A percentile compares a stretch with the other conserved stretches of the same genome.
phyloP scores from a whole-genome alignment of 2,329 filamentous ascomycete species.

The Stemphylium lycopersici region DNA sequence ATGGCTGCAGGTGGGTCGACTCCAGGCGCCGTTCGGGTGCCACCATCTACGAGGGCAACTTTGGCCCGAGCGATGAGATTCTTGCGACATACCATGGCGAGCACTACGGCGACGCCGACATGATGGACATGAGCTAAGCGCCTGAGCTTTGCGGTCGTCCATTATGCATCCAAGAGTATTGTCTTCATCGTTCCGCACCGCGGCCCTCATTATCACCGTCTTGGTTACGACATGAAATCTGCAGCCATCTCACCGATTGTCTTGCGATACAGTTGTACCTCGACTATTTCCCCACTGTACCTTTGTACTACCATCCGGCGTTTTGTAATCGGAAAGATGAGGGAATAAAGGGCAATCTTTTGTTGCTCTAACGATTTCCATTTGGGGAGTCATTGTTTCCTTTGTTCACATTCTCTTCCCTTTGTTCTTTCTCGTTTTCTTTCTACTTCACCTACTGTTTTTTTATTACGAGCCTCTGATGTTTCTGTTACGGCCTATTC shows the following conservation, averaged over 20 bases:
- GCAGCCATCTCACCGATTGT: constrained; percentile 16
- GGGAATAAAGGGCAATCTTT: constrained; percentile 13
- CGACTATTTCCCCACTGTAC: constrained; percentile 11
- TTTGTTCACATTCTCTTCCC: constrained; percentile 9
- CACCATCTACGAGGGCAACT: constrained; percentile 95
- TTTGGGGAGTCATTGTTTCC: neutral
- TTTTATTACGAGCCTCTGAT: constrained; percentile 10
- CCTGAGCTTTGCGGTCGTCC: neutral
- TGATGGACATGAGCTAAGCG: constrained; percentile 61
- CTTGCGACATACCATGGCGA: constrained; percentile 55
- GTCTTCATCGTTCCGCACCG: constrained; percentile 2
- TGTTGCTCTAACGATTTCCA: constrained; percentile 19
- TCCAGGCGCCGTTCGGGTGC: constrained; percentile 80
- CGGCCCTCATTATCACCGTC: neutral
- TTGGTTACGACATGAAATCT: constrained; percentile 18
- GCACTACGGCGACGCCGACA: constrained; percentile 55
- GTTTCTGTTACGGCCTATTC: constrained; percentile 18
- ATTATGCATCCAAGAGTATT: neutral
- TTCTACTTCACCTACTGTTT: constrained; percentile 8
- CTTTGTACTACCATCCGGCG: constrained; percentile 19
- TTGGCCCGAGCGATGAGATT: constrained; percentile 77
- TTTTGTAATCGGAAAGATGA: constrained; percentile 17
- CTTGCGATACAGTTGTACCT: constrained; percentile 12
- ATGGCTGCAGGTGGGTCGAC: constrained; percentile 81
- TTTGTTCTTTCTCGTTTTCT: constrained; percentile 14